Conservation (phyloP, 148 eudicot genomes). For the Persicaria tinctoria region DNA sequence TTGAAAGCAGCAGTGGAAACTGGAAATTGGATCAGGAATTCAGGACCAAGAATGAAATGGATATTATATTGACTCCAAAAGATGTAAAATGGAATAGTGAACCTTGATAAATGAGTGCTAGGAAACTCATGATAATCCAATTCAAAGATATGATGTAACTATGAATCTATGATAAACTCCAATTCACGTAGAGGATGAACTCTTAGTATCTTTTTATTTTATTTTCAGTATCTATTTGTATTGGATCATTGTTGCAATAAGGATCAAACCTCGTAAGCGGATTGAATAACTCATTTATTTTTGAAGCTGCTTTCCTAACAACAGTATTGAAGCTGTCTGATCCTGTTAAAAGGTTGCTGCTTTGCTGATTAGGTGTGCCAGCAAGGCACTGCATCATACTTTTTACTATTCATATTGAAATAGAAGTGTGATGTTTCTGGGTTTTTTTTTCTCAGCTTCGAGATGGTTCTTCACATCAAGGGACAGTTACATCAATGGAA, state of each 20-base stretch:
- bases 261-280: not conserved
- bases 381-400: not conserved
- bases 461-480: constrained; percentile 83
- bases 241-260: not conserved
- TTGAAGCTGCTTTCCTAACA: not conserved
- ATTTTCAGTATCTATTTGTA: not conserved
- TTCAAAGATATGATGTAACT: not conserved
- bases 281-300: not conserved
- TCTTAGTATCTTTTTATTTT: not conserved
- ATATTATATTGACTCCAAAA: not conserved
- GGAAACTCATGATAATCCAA: constrained; percentile 4
- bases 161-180: not conserved
- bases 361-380: not conserved
- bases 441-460: constrained; percentile 50
- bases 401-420: not conserved
- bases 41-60: not conserved
- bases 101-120: not conserved
- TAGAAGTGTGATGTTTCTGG: not conserved
- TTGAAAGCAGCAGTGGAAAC: not conserved
- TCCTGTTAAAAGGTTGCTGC: not conserved
- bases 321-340: constrained; percentile 2
- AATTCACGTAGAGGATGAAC: not conserved
- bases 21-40: not conserved
- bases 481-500: constrained; percentile 90
- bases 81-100: constrained; percentile 7